Evolutionary conservation across 331 rosid genomes (phyloP).

Genomic region (Dryas integrifolia): DNA sequence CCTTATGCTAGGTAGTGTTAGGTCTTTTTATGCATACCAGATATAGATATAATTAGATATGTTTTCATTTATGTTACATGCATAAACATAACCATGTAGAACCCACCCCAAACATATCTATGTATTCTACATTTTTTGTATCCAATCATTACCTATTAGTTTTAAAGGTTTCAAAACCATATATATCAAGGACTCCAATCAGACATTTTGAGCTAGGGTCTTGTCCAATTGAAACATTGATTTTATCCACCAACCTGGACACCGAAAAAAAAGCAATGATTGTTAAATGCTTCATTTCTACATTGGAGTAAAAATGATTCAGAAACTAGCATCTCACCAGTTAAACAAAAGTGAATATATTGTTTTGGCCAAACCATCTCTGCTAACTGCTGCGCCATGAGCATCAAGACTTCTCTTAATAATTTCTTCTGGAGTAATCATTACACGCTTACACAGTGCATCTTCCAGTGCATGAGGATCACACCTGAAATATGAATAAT

Average conservation of each 20-base stretch:
- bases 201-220: conserved; percentile 63
- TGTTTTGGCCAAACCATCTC: conserved; percentile 92
- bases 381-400: conserved; percentile 62
- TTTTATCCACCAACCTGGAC: conserved; percentile 82
- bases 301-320: conserved; percentile 2
- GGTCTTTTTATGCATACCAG: background rate
- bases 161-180: conserved; percentile 87
- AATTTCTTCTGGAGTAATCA: conserved; percentile 88
- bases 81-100: background rate
- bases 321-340: conserved; percentile 45
- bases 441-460: conserved; percentile 77
- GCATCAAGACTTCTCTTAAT: conserved; percentile 83
- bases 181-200: conserved; percentile 89
- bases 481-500: conserved; percentile 58
- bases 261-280: conserved; percentile 22
- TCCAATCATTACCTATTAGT: conserved; percentile 60
- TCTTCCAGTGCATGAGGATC: conserved; percentile 57
- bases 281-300: background rate
- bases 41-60: background rate
- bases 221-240: conserved; percentile 86
- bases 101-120: too few relatives aligned
- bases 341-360: conserved; percentile 81
- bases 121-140: background rate
- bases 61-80: background rate
- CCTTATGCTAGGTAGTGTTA: background rate